Percentiles rank a stretch among this genome's conserved stretches.
Conservation (phyloP, 2,329 filamentous ascomycete species). For the Sporothrix sp. region DNA sequence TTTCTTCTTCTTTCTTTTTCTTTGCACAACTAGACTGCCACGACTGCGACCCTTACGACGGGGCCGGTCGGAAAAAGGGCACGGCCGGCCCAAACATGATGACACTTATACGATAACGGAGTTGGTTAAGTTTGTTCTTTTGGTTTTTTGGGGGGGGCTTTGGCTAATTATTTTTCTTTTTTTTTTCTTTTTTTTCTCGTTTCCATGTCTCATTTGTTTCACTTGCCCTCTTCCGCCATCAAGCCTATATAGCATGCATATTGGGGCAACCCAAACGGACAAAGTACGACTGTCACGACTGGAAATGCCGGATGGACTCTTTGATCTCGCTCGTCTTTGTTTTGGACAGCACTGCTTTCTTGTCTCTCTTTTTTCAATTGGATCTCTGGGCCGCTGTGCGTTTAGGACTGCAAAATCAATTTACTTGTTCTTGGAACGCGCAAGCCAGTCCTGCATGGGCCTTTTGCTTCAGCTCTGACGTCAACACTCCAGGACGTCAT, state of each 20-base stretch:
- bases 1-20: not conserved
- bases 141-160: too few relatives aligned
- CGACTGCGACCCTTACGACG: too few relatives aligned
- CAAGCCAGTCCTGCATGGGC: not conserved
- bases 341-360: not conserved
- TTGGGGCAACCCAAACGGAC: slow-evolving; percentile 14
- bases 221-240: not conserved
- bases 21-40: too few relatives aligned
- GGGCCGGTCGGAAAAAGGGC: too few relatives aligned
- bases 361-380: not conserved
- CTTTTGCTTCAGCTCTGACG: not conserved
- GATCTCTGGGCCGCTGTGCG: too few relatives aligned
- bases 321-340: too few relatives aligned
- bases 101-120: too few relatives aligned
- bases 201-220: not conserved
- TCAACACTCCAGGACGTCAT: not conserved
- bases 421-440: not conserved
- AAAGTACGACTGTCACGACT: not conserved
- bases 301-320: too few relatives aligned
- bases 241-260: slow-evolving; percentile 8
- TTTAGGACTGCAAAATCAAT: not conserved
- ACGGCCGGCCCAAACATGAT: too few relatives aligned
- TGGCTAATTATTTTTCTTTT: not conserved
- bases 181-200: not conserved
- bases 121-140: too few relatives aligned